These are phyloP conservation scores for Phialophora expanda DNA, from an alignment of 2,329 filamentous ascomycete species.

Conservation along the genomic window DNA sequence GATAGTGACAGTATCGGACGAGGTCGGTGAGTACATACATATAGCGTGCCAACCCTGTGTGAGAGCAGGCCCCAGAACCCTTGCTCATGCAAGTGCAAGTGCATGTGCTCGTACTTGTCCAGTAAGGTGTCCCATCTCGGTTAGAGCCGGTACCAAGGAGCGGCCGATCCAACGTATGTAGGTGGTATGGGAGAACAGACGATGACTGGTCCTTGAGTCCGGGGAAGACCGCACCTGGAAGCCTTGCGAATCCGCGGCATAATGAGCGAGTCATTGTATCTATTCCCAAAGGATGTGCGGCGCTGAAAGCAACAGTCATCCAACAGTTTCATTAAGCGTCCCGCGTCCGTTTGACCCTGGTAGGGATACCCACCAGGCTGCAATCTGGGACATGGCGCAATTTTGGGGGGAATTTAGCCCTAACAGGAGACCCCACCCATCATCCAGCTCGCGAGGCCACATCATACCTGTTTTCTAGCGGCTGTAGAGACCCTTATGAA, in stretches of 20 bases:
- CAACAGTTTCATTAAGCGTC: not conserved
- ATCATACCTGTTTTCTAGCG: too few relatives aligned
- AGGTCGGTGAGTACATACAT: not conserved
- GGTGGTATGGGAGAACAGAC: not conserved
- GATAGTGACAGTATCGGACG: not conserved
- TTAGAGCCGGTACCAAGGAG: not conserved
- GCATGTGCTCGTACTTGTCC: not conserved
- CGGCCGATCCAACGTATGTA: not conserved
- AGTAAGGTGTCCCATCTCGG: not conserved
- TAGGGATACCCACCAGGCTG: not conserved
- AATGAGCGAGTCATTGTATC: not conserved
- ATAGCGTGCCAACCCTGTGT: not conserved
- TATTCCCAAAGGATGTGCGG: not conserved
- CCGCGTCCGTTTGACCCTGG: not conserved
- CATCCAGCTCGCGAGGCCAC: not conserved
- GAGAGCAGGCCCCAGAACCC: not conserved
- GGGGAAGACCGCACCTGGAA: not conserved
- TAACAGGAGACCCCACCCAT: not conserved
- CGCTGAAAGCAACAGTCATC: not conserved
- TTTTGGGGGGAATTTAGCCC: too few relatives aligned
- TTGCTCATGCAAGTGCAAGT: not conserved
- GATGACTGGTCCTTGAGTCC: not conserved
- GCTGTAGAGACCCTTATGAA: too few relatives aligned
- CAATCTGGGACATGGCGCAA: not conserved
- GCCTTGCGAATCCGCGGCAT: not conserved